A percentile compares a stretch with the other conserved stretches of the same genome.
Conservation (phyloP, 148 eudicot genomes). For the Camellia lanceoleosa region DNA sequence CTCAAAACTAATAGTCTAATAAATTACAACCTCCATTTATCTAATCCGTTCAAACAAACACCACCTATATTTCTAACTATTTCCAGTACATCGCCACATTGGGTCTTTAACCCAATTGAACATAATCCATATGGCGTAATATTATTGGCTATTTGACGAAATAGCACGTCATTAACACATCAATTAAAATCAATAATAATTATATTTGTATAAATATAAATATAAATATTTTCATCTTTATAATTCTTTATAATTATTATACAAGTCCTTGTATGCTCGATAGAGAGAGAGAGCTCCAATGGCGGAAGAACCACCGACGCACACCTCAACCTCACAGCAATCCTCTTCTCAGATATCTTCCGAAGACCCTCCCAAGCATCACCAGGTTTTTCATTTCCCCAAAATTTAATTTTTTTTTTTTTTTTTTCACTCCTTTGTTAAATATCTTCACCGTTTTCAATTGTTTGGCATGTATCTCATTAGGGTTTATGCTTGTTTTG, state of each 20-base stretch:
- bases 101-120: too few species aligned
- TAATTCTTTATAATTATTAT: not conserved
- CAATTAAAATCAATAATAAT: too few species aligned
- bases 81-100: too few species aligned
- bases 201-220: too few species aligned
- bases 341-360: conserved; percentile 17
- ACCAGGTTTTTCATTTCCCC: conserved; percentile 29
- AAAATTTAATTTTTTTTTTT: not conserved
- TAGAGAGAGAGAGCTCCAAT: conserved; percentile 16
- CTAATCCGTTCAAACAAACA: too few species aligned
- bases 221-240: not conserved
- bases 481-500: not conserved
- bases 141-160: conserved; percentile 17
- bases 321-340: conserved; percentile 28
- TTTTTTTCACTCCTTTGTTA: not conserved
- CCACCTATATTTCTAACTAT: too few species aligned
- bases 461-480: too few species aligned
- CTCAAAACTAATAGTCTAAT: too few species aligned
- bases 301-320: conserved; percentile 40
- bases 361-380: conserved; percentile 20
- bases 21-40: too few species aligned
- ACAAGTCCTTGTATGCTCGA: not conserved
- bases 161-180: not conserved
- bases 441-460: not conserved
- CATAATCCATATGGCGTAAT: conserved; percentile 1